phyloP scores from a whole-genome alignment of 139 green algal genomes.

The Coelastrella sp. region DNA sequence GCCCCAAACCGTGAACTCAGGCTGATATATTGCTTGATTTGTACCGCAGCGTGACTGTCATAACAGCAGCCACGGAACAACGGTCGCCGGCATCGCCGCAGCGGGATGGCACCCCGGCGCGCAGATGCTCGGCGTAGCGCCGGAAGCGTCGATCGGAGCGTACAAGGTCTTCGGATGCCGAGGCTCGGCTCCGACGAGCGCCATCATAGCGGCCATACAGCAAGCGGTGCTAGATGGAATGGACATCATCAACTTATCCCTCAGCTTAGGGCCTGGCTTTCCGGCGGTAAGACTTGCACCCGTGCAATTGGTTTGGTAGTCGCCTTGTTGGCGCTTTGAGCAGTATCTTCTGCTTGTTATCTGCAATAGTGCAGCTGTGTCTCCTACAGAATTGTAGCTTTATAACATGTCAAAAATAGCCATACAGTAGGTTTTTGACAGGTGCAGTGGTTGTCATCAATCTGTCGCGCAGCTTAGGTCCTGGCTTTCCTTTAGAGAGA shows the following conservation, averaged over 20 bases:
- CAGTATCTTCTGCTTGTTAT: too few species aligned
- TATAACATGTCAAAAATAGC: too few species aligned
- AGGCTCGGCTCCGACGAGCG: slow-evolving; percentile 8
- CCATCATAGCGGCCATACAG: slow-evolving; percentile 40
- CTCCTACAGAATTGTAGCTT: too few species aligned
- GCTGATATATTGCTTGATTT: neutral
- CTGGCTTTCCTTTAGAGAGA: slow-evolving; percentile 1
- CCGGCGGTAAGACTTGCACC: neutral
- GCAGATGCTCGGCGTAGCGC: slow-evolving; percentile 21
- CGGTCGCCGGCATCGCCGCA: slow-evolving; percentile 30
- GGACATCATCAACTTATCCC: slow-evolving; percentile 31
- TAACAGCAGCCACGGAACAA: slow-evolving; percentile 10
- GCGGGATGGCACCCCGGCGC: slow-evolving; percentile 6
- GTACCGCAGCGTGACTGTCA: slow-evolving; percentile 17
- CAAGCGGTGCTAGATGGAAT: slow-evolving; percentile 34
- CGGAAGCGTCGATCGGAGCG: neutral
- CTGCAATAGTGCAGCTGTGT: too few species aligned
- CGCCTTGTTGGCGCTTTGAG: too few species aligned
- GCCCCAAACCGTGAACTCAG: neutral
- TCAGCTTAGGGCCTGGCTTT: slow-evolving; percentile 30
- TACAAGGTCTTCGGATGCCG: slow-evolving; percentile 41
- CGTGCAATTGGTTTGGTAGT: too few species aligned
- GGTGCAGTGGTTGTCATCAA: neutral
- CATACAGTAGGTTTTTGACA: too few species aligned
- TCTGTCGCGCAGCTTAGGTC: slow-evolving; percentile 2